Conservation (phyloP, 257 asterid species). For the Solanum clarkiae region DNA sequence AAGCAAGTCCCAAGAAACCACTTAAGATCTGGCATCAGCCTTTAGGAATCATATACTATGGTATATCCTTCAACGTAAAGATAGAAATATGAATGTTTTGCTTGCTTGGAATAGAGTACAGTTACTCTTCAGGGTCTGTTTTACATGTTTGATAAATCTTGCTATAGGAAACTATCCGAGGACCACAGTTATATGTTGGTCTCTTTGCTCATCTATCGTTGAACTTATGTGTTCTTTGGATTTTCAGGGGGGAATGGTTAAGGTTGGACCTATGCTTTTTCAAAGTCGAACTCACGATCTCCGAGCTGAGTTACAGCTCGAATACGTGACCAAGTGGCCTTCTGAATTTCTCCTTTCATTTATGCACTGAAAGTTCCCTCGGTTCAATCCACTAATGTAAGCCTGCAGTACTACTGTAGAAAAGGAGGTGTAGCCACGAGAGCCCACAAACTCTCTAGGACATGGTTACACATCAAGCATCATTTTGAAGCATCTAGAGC, state of each 20-base stretch:
- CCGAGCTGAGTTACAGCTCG: neutral
- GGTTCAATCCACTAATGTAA: neutral
- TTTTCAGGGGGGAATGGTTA: neutral
- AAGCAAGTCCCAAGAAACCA: neutral
- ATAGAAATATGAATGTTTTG: neutral
- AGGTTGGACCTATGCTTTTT: neutral
- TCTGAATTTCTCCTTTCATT: neutral
- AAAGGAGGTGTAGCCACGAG: neutral
- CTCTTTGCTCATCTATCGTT: neutral
- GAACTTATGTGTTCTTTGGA: neutral
- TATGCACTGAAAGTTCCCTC: neutral
- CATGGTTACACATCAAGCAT: neutral
- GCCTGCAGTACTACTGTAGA: neutral
- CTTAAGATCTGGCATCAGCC: neutral
- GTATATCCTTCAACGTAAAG: neutral
- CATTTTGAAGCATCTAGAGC: neutral
- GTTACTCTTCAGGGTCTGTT: neutral
- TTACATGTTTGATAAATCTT: neutral
- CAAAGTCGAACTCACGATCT: neutral
- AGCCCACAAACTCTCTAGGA: neutral
- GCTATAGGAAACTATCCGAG: neutral
- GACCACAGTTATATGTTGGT: neutral
- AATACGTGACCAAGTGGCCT: neutral
- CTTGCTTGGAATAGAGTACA: neutral
- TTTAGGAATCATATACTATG: neutral